A percentile compares a stretch with the other conserved stretches of the same genome.
phyloP scores from a whole-genome alignment of 1,284 basidiomycete species.

The Psilocybe mexicana region DNA sequence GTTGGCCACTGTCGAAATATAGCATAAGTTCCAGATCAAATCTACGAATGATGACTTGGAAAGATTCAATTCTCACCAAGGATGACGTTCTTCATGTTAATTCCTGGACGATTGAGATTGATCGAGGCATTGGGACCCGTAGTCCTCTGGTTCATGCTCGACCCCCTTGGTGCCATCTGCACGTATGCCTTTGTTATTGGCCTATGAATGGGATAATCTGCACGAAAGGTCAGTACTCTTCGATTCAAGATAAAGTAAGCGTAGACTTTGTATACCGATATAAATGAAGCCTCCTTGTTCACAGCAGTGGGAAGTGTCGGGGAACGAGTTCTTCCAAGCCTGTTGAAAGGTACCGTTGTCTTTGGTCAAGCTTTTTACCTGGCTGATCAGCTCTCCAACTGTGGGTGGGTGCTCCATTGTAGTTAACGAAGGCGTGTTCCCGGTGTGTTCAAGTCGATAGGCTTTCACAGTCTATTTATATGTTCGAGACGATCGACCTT shows the following conservation, averaged over 20 bases:
- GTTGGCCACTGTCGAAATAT: not conserved
- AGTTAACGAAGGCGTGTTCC: not conserved
- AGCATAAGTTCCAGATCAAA: not conserved
- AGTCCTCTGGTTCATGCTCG: slow-evolving; percentile 1
- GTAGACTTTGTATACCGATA: not conserved
- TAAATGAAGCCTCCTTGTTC: slow-evolving; percentile 2
- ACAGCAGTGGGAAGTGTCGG: not conserved
- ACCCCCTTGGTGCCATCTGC: not conserved
- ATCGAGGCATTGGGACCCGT: not conserved
- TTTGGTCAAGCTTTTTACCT: not conserved
- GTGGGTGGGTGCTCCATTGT: not conserved
- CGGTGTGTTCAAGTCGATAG: not conserved
- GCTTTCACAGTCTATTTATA: no score
- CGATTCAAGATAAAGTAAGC: not conserved
- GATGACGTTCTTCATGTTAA: slow-evolving; percentile 3
- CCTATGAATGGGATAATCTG: not conserved
- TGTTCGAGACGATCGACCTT: no score
- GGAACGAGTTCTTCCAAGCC: slow-evolving; percentile 1
- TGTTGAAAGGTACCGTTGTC: not conserved
- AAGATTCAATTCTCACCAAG: not conserved
- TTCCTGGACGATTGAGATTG: not conserved
- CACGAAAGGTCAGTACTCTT: not conserved
- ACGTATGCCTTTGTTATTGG: not conserved
- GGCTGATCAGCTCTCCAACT: not conserved
- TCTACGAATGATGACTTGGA: no score